Percentiles rank a stretch among this genome's conserved stretches.
These are phyloP conservation scores for Waitea zeae DNA, from an alignment of 1,284 basidiomycete species.

Conservation along the genomic window DNA sequence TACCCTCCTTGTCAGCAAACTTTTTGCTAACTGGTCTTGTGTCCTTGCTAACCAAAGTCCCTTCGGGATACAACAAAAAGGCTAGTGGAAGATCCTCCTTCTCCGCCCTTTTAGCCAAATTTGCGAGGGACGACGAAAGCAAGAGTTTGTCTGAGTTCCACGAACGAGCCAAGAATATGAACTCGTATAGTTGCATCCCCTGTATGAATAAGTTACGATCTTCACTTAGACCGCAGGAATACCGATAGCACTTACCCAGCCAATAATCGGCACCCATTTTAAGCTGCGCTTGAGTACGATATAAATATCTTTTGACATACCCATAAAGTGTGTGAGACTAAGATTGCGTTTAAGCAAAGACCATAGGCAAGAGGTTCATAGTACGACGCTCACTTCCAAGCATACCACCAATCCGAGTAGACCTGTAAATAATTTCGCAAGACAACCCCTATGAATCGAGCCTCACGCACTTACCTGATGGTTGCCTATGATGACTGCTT, in stretches of 20 bases:
- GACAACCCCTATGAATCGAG: conserved; percentile 1
- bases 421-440: conserved; percentile 25
- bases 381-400: neutral
- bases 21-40: conserved; percentile 73
- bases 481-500: conserved; percentile 67
- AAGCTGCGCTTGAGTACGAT: conserved; percentile 86
- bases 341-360: neutral
- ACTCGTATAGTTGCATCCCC: conserved; percentile 86
- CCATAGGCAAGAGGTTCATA: neutral
- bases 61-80: conserved; percentile 85
- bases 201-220: conserved; percentile 11
- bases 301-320: conserved; percentile 56
- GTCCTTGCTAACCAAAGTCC: conserved; percentile 72
- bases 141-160: conserved; percentile 70
- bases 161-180: conserved; percentile 77
- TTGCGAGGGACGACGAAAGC: conserved; percentile 39
- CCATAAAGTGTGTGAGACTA: conserved; percentile 65
- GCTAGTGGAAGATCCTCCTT: conserved; percentile 55
- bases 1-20: conserved; percentile 69
- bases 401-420: conserved; percentile 59
- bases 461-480: conserved; percentile 43
- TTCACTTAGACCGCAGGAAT: neutral
- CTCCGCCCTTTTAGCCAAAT: conserved; percentile 40
- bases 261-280: conserved; percentile 76
- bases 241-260: conserved; percentile 48